phyloP scores from a whole-genome alignment of 2,329 filamentous ascomycete species.

The Zymoseptoria brevis region DNA sequence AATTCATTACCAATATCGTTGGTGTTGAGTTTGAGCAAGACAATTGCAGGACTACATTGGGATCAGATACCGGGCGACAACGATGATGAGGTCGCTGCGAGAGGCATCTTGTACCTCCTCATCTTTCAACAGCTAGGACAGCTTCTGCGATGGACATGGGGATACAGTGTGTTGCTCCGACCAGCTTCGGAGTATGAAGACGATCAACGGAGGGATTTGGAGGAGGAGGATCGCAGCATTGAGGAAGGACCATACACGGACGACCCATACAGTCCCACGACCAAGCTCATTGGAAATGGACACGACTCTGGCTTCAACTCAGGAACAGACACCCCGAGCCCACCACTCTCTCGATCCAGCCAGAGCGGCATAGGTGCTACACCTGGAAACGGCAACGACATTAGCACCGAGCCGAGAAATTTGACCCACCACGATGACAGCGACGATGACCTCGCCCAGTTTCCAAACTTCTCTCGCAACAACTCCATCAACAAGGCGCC shows the following conservation, averaged over 20 bases:
- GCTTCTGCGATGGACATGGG: constrained; percentile 95
- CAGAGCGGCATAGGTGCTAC: constrained; percentile 30
- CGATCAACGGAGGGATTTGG: constrained; percentile 54
- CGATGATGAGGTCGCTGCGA: constrained; percentile 85
- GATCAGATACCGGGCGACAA: constrained; percentile 84
- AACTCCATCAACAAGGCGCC: constrained; percentile 11
- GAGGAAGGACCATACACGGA: constrained; percentile 51
- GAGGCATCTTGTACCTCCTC: constrained; percentile 88
- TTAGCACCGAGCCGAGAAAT: constrained; percentile 32
- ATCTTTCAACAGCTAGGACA: constrained; percentile 98
- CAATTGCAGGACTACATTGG: constrained; percentile 88
- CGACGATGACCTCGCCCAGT: constrained; percentile 39
- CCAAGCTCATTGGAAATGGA: constrained; percentile 31
- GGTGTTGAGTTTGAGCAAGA: constrained; percentile 87
- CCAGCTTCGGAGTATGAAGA: constrained; percentile 67
- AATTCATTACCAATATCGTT: constrained; percentile 96
- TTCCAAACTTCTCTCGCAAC: constrained; percentile 29
- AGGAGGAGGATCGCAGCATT: constrained; percentile 31
- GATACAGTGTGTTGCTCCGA: constrained; percentile 88
- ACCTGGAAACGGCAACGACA: constrained; percentile 43
- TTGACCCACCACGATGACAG: constrained; percentile 19
- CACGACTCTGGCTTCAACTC: constrained; percentile 41
- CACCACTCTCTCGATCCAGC: not conserved
- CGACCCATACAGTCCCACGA: constrained; percentile 29
- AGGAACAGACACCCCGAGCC: constrained; percentile 32